Base-by-base conservation (phyloP, 192 early-diverging fungal species). In the Entophlyctis luteolus region DNA sequence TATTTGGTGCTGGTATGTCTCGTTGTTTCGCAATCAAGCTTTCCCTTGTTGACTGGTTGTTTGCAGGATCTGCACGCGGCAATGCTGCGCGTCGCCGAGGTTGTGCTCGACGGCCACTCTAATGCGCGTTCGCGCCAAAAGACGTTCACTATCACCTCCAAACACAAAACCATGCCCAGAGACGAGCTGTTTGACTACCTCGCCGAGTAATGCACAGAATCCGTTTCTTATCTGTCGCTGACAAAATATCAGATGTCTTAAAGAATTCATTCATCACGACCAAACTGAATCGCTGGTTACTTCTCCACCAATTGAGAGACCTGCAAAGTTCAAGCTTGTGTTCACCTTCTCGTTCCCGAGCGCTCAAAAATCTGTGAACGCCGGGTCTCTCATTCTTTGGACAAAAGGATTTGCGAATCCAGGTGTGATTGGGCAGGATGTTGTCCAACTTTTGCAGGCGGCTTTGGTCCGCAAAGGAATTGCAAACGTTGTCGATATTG, bases 341-440 rank as follows among this genome's bases (percentile, higher is more conserved):
- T 98, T 91, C 75, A 98, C 96, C 4, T 98, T 98, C 76, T 93
- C 91, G 27, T 98, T 96, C 80, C 91, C 96, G 18, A 88, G 95
- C 52, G 71, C 83, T 49, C 96, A 98, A 71, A 85, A 71, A 18
- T 74, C 72, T 27, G 76, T 85, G 67, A 75, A 77, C 66, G 55
- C 67, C 20, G 83, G 83, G 46, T 58, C 47, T 42, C 68, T 84
- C 59, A 72, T 81, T 55, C 65, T 75, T 35, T 84, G 75, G 76
- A 96, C 91, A 58, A 98, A 98, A 83, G 94, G 94, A 25, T 94
- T 97, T 63, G 72, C 79, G 31, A 75, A 84, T 48, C 67, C 83
- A 0, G 90, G 91, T 10, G 88, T 90, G 25, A 86, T 90, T 42
- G 90, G 89, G 18, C 75, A 82, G 36, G 95, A 98, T 72, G 87